A percentile compares a stretch with the other conserved stretches of the same genome.
These are phyloP conservation scores for Hymenoscyphus linearis DNA, from an alignment of 2,329 filamentous ascomycete genomes.

Conservation along the genomic window DNA sequence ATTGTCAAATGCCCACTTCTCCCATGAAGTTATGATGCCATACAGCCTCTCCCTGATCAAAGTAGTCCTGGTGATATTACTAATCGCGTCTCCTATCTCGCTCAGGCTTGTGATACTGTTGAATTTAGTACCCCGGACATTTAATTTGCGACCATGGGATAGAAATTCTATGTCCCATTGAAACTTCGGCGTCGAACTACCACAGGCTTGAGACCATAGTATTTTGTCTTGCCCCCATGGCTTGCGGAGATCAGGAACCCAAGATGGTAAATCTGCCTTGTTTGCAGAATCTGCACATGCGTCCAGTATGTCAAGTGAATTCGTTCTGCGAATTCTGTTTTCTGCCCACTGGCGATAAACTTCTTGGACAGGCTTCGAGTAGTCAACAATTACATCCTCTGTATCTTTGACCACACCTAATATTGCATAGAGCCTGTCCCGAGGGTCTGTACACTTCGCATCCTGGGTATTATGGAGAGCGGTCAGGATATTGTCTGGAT, in stretches of 20 bases:
- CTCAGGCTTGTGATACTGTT: not conserved
- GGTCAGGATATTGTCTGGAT: constrained; percentile 7
- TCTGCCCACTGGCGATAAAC: constrained; percentile 10
- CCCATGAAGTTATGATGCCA: not conserved
- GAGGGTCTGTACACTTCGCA: constrained; percentile 8
- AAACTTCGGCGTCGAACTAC: no score
- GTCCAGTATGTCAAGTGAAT: constrained; percentile 4
- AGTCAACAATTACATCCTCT: constrained; percentile 7
- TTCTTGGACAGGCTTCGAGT: constrained; percentile 3
- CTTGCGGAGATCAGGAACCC: constrained; percentile 10
- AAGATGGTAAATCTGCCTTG: constrained; percentile 4
- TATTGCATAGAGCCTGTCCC: constrained; percentile 15
- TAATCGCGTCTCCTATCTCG: not conserved
- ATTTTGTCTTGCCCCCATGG: constrained; percentile 7
- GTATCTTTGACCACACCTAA: constrained; percentile 7
- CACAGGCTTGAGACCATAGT: constrained; percentile 3
- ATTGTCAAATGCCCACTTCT: not conserved
- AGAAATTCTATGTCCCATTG: no score
- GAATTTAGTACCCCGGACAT: not conserved
- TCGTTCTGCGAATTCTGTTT: constrained; percentile 6
- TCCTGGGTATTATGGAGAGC: constrained; percentile 7
- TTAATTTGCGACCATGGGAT: not conserved
- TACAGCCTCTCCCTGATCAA: not conserved
- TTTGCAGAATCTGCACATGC: constrained; percentile 9
- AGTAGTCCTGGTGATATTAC: not conserved